phyloP scores from a whole-genome alignment of 23 red algal species.

The Pyropia yezoensis region DNA sequence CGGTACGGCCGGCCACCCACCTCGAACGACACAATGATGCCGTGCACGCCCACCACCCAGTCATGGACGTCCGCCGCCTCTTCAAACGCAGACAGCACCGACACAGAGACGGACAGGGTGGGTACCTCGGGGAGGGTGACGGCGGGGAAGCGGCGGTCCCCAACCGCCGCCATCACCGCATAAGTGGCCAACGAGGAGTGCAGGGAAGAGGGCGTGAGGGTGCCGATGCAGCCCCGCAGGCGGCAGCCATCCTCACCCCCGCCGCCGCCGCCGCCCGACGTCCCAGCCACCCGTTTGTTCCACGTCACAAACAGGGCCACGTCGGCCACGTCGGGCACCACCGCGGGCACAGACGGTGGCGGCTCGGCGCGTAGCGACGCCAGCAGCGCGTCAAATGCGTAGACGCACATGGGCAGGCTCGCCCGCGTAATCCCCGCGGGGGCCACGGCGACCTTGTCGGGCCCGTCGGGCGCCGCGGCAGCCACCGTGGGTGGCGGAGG shows the following conservation, averaged over 20 bases:
- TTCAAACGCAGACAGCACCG: constrained; percentile 60
- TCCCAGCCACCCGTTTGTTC: no score
- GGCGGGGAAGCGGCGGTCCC: constrained; percentile 71
- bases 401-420: no score
- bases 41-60: constrained; percentile 70
- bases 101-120: constrained; percentile 46
- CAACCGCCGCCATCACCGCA: constrained; percentile 49
- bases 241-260: constrained; percentile 21
- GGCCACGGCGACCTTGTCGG: no score
- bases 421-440: no score
- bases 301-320: no score
- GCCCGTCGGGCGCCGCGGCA: no score
- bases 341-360: no score
- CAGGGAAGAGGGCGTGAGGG: constrained; percentile 47
- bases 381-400: no score
- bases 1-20: constrained; percentile 17
- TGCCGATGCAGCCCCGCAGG: constrained; percentile 89
- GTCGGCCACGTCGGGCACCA: no score
- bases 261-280: no score
- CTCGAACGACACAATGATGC: constrained; percentile 53
- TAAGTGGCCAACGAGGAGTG: constrained; percentile 54
- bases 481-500: no score
- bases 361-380: no score
- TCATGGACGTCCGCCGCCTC: constrained; percentile 40
- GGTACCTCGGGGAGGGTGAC: constrained; percentile 50